Conservation (phyloP, 1,139 yeast species). For the Lodderomyces orthopsilosis region DNA sequence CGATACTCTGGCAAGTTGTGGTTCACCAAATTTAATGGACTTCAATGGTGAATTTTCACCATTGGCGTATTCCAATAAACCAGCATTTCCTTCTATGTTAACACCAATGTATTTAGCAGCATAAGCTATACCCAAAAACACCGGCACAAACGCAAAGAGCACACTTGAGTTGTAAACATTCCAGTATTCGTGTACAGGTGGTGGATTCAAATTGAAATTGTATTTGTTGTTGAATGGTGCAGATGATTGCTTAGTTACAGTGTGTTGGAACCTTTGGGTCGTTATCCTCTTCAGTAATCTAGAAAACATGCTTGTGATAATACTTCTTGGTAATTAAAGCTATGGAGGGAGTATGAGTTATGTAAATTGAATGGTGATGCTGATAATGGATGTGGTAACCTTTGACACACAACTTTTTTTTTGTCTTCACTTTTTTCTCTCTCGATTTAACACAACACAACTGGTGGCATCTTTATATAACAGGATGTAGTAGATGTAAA, state of each 20-base stretch:
- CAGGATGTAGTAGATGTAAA: too few relatives aligned
- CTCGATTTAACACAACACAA: too few relatives aligned
- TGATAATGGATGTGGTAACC: too few relatives aligned
- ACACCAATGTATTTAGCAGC: conserved; percentile 32
- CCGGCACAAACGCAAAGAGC: conserved; percentile 39
- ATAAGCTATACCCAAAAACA: conserved; percentile 36
- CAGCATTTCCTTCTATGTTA: conserved; percentile 30
- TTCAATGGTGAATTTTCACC: conserved; percentile 40
- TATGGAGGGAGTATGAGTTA: too few relatives aligned
- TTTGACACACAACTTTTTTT: too few relatives aligned
- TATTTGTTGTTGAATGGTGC: conserved; percentile 37
- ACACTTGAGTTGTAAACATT: conserved; percentile 37
- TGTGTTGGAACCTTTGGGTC: conserved; percentile 30
- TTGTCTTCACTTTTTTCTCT: too few relatives aligned
- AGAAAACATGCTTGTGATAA: conserved; percentile 23
- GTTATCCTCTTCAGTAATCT: conserved; percentile 20
- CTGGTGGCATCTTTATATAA: too few relatives aligned
- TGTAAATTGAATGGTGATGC: neutral
- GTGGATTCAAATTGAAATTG: conserved; percentile 45
- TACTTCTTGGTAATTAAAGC: neutral
- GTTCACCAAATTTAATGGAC: conserved; percentile 36
- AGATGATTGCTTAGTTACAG: conserved; percentile 19
- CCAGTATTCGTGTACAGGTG: conserved; percentile 51
- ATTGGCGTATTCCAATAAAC: conserved; percentile 35
- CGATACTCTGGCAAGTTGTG: conserved; percentile 22